Conservation (phyloP, 352 stramenopile genomes). For the Hyaloperonospora brassicae region DNA sequence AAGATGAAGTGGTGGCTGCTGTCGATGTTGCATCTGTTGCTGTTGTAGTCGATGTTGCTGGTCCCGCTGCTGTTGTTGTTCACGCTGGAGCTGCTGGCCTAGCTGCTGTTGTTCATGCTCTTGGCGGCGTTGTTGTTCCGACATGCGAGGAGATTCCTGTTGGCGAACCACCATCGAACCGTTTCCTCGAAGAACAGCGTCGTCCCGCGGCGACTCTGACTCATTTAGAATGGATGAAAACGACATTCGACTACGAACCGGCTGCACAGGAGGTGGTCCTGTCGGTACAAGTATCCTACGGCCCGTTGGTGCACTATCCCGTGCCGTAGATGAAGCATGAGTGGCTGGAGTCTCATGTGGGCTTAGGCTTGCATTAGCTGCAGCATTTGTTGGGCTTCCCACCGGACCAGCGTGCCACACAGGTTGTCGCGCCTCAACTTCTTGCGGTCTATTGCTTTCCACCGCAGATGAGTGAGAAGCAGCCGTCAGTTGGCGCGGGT, state of each 20-base stretch:
- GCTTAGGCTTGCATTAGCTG: slow-evolving; percentile 4
- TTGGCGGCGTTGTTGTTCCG: slow-evolving; percentile 16
- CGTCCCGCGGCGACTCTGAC: slow-evolving; percentile 60
- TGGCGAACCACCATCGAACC: slow-evolving; percentile 35
- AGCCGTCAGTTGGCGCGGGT: slow-evolving; percentile 14
- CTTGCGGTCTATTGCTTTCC: slow-evolving; percentile 17
- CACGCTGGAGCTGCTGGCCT: slow-evolving; percentile 6
- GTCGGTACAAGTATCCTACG: slow-evolving; percentile 17
- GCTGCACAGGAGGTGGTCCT: slow-evolving; percentile 14
- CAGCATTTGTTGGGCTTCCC: slow-evolving; percentile 3
- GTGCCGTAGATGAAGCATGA: slow-evolving; percentile 1
- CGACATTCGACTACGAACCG: slow-evolving; percentile 72
- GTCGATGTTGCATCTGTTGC: slow-evolving; percentile 2
- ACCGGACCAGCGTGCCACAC: slow-evolving; percentile 16
- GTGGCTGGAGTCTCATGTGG: slow-evolving; percentile 3
- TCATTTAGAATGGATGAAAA: slow-evolving; percentile 87
- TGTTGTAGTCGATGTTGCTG: slow-evolving; percentile 4
- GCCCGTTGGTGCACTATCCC: slow-evolving; percentile 8
- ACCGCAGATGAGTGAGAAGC: slow-evolving; percentile 24
- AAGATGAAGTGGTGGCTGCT: slow-evolving; percentile 22
- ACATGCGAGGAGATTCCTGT: slow-evolving; percentile 28
- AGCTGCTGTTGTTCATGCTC: slow-evolving; percentile 8
- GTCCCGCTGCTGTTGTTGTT: slow-evolving; percentile 14
- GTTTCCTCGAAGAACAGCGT: slow-evolving; percentile 29
- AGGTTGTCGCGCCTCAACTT: slow-evolving; percentile 11